Conservation (phyloP, 1,284 basidiomycete species). For the Leccinum angustisporum region DNA sequence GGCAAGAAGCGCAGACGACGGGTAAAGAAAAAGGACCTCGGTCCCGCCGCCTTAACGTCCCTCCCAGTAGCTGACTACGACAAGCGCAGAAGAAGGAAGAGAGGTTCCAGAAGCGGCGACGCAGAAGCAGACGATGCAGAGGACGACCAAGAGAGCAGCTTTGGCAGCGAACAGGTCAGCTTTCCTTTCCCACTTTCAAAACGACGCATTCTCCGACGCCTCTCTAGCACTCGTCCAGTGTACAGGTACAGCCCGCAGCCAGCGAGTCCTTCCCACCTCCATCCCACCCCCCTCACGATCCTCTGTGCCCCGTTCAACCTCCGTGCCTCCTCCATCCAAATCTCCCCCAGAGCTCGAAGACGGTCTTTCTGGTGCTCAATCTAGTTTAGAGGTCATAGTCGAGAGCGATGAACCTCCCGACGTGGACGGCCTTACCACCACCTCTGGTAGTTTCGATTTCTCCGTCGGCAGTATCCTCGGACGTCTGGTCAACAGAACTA, state of each 20-base stretch:
- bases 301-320: conserved; percentile 34
- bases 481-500: conserved; percentile 39
- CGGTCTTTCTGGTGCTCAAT: conserved; percentile 44
- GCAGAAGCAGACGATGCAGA: conserved; percentile 29
- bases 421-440: conserved; percentile 32
- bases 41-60: conserved; percentile 58
- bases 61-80: conserved; percentile 65
- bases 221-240: conserved; percentile 34
- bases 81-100: conserved; percentile 49
- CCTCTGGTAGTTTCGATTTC: conserved; percentile 33
- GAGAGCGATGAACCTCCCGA: conserved; percentile 53
- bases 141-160: conserved; percentile 34
- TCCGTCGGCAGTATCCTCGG: conserved; percentile 51
- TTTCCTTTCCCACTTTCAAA: not conserved
- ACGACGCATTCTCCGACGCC: conserved; percentile 7
- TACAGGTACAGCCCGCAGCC: conserved; percentile 18
- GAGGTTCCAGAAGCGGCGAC: conserved; percentile 35
- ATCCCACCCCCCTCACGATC: conserved; percentile 25
- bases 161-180: conserved; percentile 38
- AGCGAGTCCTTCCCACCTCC: conserved; percentile 26
- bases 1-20: conserved; percentile 52
- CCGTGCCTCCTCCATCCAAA: conserved; percentile 38
- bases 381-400: conserved; percentile 56
- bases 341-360: conserved; percentile 30
- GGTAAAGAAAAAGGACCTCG: conserved; percentile 52